Evolutionary conservation across 352 stramenopile genomes (phyloP).

Genomic region (Phytophthora pistaciae): DNA sequence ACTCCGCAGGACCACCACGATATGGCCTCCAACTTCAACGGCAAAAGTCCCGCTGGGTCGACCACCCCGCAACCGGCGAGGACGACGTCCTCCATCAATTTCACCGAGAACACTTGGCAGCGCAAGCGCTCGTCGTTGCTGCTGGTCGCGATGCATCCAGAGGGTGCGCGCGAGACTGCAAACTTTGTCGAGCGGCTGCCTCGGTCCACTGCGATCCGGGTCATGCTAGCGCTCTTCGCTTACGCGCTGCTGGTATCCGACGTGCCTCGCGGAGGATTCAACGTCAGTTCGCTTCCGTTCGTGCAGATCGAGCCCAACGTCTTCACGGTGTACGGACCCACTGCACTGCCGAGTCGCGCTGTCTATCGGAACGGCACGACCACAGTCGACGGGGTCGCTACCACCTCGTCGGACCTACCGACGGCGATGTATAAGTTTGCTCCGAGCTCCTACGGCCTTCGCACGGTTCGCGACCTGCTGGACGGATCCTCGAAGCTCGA

Average conservation of each 20-base stretch:
- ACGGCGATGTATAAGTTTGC: conserved; percentile 52
- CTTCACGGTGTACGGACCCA: conserved; percentile 55
- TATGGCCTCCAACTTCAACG: conserved; percentile 2
- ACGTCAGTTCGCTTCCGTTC: conserved; percentile 49
- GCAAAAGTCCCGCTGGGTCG: neutral
- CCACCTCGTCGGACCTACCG: conserved; percentile 21
- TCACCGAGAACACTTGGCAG: conserved; percentile 13
- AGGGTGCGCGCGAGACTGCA: conserved; percentile 18
- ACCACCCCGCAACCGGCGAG: neutral
- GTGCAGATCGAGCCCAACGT: conserved; percentile 62
- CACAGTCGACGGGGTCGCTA: conserved; percentile 5
- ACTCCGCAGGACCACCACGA: conserved; percentile 9
- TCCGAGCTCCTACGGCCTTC: conserved; percentile 57
- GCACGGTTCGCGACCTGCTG: conserved; percentile 42
- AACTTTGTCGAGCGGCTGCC: conserved; percentile 27
- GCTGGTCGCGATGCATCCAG: conserved; percentile 30
- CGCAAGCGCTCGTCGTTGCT: conserved; percentile 35
- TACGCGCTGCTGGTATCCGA: conserved; percentile 61
- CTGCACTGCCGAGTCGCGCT: conserved; percentile 33
- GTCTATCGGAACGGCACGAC: conserved; percentile 39
- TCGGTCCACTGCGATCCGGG: conserved; percentile 30
- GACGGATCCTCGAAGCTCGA: conserved; percentile 23
- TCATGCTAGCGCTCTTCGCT: conserved; percentile 46
- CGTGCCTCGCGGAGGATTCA: conserved; percentile 45
- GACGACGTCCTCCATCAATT: conserved; percentile 13